A percentile compares a stretch with the other conserved stretches of the same genome.
Conservation (phyloP, 1,139 yeast species). For the Diutina ranongensis region DNA sequence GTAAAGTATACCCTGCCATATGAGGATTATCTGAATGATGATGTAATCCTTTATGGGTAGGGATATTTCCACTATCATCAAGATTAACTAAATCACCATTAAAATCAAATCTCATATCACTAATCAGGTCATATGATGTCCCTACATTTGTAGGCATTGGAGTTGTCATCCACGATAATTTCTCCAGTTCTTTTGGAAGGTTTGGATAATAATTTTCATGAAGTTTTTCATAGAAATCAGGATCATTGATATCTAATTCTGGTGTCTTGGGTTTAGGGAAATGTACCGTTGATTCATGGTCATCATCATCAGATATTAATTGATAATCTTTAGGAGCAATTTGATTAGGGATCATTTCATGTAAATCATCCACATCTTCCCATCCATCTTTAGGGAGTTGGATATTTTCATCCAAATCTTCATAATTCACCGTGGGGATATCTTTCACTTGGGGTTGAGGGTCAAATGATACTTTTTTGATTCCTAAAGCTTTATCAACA, state of each 20-base stretch:
- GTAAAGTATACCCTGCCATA: slow-evolving; percentile 83
- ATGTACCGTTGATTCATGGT: slow-evolving; percentile 36
- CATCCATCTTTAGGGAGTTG: slow-evolving; percentile 10
- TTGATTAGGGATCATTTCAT: slow-evolving; percentile 12
- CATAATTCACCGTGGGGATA: slow-evolving; percentile 30
- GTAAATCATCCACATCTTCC: slow-evolving; percentile 8
- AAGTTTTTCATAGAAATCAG: slow-evolving; percentile 64
- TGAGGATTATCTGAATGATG: slow-evolving; percentile 88
- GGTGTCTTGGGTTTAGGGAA: slow-evolving; percentile 42
- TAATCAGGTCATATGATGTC: slow-evolving; percentile 52
- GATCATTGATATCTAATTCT: slow-evolving; percentile 55
- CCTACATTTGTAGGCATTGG: slow-evolving; percentile 63
- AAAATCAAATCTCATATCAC: slow-evolving; percentile 79
- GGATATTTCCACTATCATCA: slow-evolving; percentile 27
- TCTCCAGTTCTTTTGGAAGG: slow-evolving; percentile 69
- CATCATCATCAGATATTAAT: slow-evolving; percentile 21
- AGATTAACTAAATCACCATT: slow-evolving; percentile 59
- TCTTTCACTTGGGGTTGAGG: slow-evolving; percentile 10
- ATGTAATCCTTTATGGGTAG: slow-evolving; percentile 64
- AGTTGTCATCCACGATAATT: slow-evolving; percentile 50
- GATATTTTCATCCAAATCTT: slow-evolving; percentile 19
- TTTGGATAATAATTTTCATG: slow-evolving; percentile 86
- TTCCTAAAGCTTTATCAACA: not conserved
- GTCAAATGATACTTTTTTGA: slow-evolving; percentile 15
- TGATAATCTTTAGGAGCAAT: slow-evolving; percentile 36